These are phyloP conservation scores for Erysimum cheiranthoides DNA, from an alignment of 345 rosid genomes.

Conservation along the genomic window DNA sequence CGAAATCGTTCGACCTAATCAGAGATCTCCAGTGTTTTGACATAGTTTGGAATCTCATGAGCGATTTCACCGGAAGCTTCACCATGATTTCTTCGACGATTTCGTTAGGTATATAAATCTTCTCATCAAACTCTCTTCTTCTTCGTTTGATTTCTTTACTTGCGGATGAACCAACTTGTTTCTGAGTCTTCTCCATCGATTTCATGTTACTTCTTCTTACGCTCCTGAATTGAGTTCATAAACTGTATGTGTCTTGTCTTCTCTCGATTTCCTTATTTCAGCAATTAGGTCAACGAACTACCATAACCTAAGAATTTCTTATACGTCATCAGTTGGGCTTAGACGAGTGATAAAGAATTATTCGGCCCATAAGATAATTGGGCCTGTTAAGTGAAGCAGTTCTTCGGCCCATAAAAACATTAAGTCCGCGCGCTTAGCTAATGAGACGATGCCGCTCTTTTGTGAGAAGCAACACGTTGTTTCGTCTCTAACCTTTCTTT, in stretches of 20 bases:
- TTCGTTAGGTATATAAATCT: slow-evolving; percentile 6
- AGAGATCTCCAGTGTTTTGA: slow-evolving; percentile 20
- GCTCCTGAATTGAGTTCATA: background rate
- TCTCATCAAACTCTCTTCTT: slow-evolving; percentile 8
- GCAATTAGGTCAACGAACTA: background rate
- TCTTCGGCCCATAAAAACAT: background rate
- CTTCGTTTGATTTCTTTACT: slow-evolving; percentile 17
- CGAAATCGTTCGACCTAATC: background rate
- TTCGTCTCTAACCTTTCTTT: slow-evolving; percentile 36
- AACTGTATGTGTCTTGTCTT: background rate
- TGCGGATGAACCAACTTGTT: background rate
- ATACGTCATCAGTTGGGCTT: too few species aligned
- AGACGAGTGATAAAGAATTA: too few species aligned
- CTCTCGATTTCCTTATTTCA: background rate
- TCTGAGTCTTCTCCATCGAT: slow-evolving; percentile 5
- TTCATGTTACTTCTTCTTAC: background rate
- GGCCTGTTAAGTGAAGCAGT: background rate
- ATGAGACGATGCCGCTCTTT: slow-evolving; percentile 36
- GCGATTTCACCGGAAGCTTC: slow-evolving; percentile 10
- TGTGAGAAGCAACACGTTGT: slow-evolving; percentile 32
- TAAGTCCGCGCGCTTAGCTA: slow-evolving; percentile 29
- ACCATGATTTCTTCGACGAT: slow-evolving; percentile 12
- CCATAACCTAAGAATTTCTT: too few species aligned
- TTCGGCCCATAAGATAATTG: background rate
- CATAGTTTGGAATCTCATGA: slow-evolving; percentile 5